These are phyloP conservation scores for Osmanthus fragrans DNA, from an alignment of 257 asterid genomes.

Conservation along the genomic window DNA sequence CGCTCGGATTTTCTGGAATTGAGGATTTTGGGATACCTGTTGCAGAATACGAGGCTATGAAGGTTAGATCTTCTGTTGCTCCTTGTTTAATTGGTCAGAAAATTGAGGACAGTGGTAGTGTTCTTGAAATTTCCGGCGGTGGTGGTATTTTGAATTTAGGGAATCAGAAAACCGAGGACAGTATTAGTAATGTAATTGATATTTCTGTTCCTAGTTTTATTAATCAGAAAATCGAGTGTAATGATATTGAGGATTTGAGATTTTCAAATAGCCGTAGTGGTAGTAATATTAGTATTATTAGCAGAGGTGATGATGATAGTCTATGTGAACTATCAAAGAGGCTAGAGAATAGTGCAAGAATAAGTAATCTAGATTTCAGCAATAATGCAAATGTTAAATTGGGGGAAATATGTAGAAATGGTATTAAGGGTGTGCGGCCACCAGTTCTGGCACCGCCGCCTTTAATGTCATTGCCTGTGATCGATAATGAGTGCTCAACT, in stretches of 20 bases:
- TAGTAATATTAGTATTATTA: slow-evolving; percentile 17
- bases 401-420: slow-evolving; percentile 43
- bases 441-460: slow-evolving; percentile 72
- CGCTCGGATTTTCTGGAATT: slow-evolving; percentile 72
- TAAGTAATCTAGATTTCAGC: slow-evolving; percentile 8
- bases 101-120: slow-evolving; percentile 23
- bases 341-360: slow-evolving; percentile 25
- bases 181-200: slow-evolving; percentile 20
- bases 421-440: slow-evolving; percentile 78
- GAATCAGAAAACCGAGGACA: slow-evolving; percentile 25
- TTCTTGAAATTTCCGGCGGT: neutral
- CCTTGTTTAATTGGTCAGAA: slow-evolving; percentile 30
- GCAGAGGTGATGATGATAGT: slow-evolving; percentile 8
- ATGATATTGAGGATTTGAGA: slow-evolving; percentile 19
- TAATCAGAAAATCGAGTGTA: slow-evolving; percentile 25
- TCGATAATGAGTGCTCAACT: slow-evolving; percentile 61
- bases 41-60: slow-evolving; percentile 74
- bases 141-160: slow-evolving; percentile 21
- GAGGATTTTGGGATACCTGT: slow-evolving; percentile 70
- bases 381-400: slow-evolving; percentile 23
- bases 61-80: slow-evolving; percentile 58
- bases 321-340: slow-evolving; percentile 7
- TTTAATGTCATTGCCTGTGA: slow-evolving; percentile 44
- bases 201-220: neutral
- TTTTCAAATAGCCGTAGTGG: slow-evolving; percentile 15